Evolutionary conservation across 306 rosid genomes (phyloP), one percentile per base, ranked within the genome.

Genomic region (Trifolium pratense): DNA sequence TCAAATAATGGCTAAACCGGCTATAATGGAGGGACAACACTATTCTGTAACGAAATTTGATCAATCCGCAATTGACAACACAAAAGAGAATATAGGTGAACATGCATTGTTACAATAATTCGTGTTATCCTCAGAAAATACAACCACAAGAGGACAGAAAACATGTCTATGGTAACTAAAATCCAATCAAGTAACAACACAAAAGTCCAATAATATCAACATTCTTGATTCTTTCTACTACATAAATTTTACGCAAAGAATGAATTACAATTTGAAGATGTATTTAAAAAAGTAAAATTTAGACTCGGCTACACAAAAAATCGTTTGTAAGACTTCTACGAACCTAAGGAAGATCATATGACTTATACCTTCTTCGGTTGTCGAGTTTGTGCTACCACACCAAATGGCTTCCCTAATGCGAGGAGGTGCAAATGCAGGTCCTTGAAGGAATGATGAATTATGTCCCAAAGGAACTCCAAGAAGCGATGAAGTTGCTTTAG

Each of bases 351-450:
- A 84, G 78, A 60, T 34, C 71, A 70, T 9, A 37, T 20, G 11
- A 36, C 21, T 73, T 73, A 53, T 56, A 90, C 99, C 99, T 88
- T 86, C 99, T 88, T 94, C 99, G 20, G 96, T 89, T 62, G 97
- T 57, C 34, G 96, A 78, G 86, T 94, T 94, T 37, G 97, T 94
- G 77, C 99, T 94, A 42, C 90, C 97, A 77, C 99, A 94, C 99
- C 97, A 91, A 73, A 94, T 94, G 45, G 99, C 99, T 86, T 94
- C 99, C 77, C 96, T 75, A 68, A 94, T 94, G 68, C 91, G 89
- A 53, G 99, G 97, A 83, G 97, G 99, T 0, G 97, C 97, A 84
- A 94, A 94, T 14, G 97, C 97, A 37, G 99, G 99, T 32, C 99
- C 99, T 80, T 94, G 99, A 73, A 94, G 92, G 78, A 94, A 94